Base-by-base conservation (phyloP, 2,329 filamentous ascomycete species). In the Penicillium expansum region DNA sequence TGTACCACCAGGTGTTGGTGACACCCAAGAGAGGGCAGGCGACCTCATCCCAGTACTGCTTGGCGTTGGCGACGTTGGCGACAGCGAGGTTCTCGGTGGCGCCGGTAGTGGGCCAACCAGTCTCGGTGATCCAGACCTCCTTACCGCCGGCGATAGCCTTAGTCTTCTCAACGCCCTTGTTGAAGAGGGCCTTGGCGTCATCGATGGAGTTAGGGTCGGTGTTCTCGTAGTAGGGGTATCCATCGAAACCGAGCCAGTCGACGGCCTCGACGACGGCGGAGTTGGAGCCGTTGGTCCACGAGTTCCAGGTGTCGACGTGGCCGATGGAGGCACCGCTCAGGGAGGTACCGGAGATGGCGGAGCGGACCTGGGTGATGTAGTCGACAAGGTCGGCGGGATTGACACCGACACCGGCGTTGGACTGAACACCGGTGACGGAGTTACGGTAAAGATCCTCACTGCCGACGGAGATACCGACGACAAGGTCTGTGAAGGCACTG, bases 281-380 rank as follows among this genome's bases (percentile, higher is more conserved):
- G 82, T 93, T 95, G 69, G 86, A 84, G 50, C 76, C 74, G 74
- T 95, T 91, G 71, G 85, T 85, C 81, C 86, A 92, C 51, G 84
- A 85, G 35, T 87, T 91, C 91, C 91, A 96, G 50, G 92, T 95
- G 71, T 96, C 92, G 71, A 96, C 91, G 75, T 96, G 92, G 51
- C 91, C 91, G 58, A 96, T 79, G 18, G 84, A 79, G 44, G 79
- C 82, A 24, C 76, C 75, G 37, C 62, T 66, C 43, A 81, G 76
- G 48, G 77, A 70, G 14, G 89, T 91, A 58, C 83, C 83, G 29
- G 82, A 69, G 68, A 95, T 83, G 59, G 83, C 79, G 29, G 79
- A 73, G 61, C 86, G 85, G 58, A 90, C 86, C 71, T 88, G 79
- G 57, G 80, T 74, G 79, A 96, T 91, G 77, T 92, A 94, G 56